These are phyloP conservation scores for Pleurotus cornucopiae DNA, from an alignment of 768 basidiomycete species.

Conservation along the genomic window DNA sequence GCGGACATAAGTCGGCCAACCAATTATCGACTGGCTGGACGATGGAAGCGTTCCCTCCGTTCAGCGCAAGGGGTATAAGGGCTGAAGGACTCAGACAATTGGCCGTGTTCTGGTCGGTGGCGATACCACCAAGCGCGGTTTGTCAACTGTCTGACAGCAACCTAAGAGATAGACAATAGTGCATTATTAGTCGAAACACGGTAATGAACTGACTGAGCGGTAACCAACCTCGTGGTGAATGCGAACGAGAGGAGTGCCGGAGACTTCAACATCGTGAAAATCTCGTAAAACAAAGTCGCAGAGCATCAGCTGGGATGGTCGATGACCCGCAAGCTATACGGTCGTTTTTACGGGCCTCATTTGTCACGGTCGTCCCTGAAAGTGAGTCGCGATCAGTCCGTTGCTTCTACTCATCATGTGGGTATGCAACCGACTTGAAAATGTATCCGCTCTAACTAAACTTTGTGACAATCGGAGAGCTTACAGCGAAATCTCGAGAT, in stretches of 20 bases:
- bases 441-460: too few relatives aligned
- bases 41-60: constrained; percentile 31
- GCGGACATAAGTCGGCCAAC: constrained; percentile 53
- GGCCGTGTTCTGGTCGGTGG: constrained; percentile 36
- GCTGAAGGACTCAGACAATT: constrained; percentile 46
- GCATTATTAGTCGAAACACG: not conserved
- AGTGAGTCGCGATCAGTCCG: too few relatives aligned
- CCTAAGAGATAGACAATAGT: not conserved
- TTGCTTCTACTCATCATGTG: too few relatives aligned
- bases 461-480: too few relatives aligned
- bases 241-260: constrained; percentile 23
- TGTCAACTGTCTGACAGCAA: constrained; percentile 45
- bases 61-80: constrained; percentile 35
- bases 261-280: constrained; percentile 10
- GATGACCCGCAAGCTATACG: too few relatives aligned
- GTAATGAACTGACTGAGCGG: constrained; percentile 38
- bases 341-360: too few relatives aligned
- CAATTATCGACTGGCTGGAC: constrained; percentile 53
- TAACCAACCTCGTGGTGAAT: constrained; percentile 27
- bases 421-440: too few relatives aligned
- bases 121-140: constrained; percentile 39
- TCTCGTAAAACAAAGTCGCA: too few relatives aligned
- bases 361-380: too few relatives aligned
- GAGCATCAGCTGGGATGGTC: too few relatives aligned
- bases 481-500: too few relatives aligned